These are phyloP conservation scores for Penstemon davidsonii DNA, from an alignment of 257 asterid species.

Conservation along the genomic window DNA sequence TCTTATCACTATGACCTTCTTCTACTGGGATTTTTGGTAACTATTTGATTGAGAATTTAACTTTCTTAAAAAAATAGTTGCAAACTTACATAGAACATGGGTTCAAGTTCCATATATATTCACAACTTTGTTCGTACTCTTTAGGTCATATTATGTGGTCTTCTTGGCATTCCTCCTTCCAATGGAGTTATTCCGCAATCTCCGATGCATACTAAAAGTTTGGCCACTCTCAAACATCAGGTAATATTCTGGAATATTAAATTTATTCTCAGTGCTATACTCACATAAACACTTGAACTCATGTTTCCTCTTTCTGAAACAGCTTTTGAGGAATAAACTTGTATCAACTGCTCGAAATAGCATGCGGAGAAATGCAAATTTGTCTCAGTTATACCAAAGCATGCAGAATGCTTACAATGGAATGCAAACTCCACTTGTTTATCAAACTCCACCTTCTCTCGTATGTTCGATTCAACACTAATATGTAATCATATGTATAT, in stretches of 20 bases:
- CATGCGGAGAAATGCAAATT: slow-evolving; percentile 63
- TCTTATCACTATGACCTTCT: slow-evolving; percentile 96
- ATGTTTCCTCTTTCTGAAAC: slow-evolving; percentile 32
- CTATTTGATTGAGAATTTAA: slow-evolving; percentile 10
- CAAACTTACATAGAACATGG: slow-evolving; percentile 2
- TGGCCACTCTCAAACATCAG: slow-evolving; percentile 98
- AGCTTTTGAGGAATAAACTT: slow-evolving; percentile 91
- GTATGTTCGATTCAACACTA: slow-evolving; percentile 36
- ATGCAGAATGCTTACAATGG: slow-evolving; percentile 81
- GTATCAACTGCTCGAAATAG: slow-evolving; percentile 74
- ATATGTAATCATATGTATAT: neutral
- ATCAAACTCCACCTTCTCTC: slow-evolving; percentile 73
- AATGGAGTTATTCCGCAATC: slow-evolving; percentile 99
- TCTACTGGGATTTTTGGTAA: slow-evolving; percentile 89
- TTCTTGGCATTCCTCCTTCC: slow-evolving; percentile 95
- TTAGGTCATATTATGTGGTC: slow-evolving; percentile 91
- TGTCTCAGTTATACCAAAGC: slow-evolving; percentile 71
- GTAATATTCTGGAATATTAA: slow-evolving; percentile 32
- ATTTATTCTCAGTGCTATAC: neutral
- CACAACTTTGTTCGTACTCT: neutral
- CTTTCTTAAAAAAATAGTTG: neutral
- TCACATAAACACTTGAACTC: neutral
- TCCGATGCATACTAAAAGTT: slow-evolving; percentile 96
- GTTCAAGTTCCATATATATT: neutral
- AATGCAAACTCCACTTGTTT: slow-evolving; percentile 94